Conservation (phyloP, 1,139 yeast genomes). For the Blastobotrys arbuscula region DNA sequence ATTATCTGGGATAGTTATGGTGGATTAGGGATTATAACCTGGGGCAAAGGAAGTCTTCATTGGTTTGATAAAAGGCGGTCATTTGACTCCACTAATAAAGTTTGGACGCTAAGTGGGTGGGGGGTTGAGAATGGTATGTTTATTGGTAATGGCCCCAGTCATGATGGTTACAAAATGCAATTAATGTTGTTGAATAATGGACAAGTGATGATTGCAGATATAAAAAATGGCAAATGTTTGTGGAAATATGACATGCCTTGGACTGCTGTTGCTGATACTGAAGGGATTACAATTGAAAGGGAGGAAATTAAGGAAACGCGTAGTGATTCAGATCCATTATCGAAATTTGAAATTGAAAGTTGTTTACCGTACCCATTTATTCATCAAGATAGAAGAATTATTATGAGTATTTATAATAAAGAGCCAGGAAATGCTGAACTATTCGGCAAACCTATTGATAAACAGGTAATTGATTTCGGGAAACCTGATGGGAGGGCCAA, state of each 20-base stretch:
- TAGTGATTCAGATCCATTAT: conserved; percentile 38
- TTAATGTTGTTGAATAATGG: conserved; percentile 29
- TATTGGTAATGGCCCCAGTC: conserved; percentile 10
- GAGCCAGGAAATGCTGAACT: conserved; percentile 11
- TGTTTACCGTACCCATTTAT: conserved; percentile 51
- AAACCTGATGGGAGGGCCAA: conserved; percentile 24
- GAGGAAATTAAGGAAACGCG: not conserved
- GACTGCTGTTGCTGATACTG: conserved; percentile 17
- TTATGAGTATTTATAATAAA: conserved; percentile 25
- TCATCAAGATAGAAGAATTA: conserved; percentile 38
- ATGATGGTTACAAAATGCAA: conserved; percentile 4
- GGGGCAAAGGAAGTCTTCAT: conserved; percentile 56
- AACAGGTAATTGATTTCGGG: conserved; percentile 26
- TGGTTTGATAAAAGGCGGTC: conserved; percentile 42
- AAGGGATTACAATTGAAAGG: not conserved
- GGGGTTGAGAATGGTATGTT: conserved; percentile 21
- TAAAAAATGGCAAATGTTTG: conserved; percentile 42
- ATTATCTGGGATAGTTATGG: conserved; percentile 48
- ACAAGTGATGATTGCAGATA: conserved; percentile 41
- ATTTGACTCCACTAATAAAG: conserved; percentile 25
- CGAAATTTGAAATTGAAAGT: conserved; percentile 63
- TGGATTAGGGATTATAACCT: conserved; percentile 53
- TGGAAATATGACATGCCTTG: conserved; percentile 45
- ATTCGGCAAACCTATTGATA: conserved; percentile 21
- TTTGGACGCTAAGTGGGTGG: conserved; percentile 31